phyloP scores from a whole-genome alignment of 768 basidiomycete species.

The Russula foetens region DNA sequence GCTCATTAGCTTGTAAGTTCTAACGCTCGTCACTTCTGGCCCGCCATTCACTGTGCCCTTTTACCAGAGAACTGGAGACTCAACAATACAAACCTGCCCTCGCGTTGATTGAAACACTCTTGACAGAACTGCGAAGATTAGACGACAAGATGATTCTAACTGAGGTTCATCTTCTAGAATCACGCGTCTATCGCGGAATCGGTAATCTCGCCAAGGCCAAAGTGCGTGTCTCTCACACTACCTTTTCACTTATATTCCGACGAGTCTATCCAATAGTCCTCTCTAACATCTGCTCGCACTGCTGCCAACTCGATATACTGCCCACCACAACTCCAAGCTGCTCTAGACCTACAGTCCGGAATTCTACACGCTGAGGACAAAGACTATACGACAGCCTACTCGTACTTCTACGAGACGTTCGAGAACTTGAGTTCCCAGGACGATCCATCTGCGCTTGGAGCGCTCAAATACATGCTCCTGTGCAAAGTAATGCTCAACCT shows the following conservation, averaged over 20 bases:
- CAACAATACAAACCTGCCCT: conserved; percentile 74
- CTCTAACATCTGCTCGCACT: conserved; percentile 83
- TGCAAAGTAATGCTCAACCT: conserved; percentile 98
- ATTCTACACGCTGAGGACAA: conserved; percentile 94
- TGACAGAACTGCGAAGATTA: conserved; percentile 84
- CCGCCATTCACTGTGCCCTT: neutral
- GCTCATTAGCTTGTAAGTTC: conserved; percentile 62
- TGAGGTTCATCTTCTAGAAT: conserved; percentile 92
- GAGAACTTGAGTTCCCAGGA: conserved; percentile 81
- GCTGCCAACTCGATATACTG: conserved; percentile 97
- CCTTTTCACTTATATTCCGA: neutral
- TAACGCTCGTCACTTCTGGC: conserved; percentile 1
- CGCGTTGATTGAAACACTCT: conserved; percentile 72
- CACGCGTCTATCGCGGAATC: conserved; percentile 81
- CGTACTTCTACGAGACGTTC: conserved; percentile 96
- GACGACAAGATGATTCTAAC: conserved; percentile 99
- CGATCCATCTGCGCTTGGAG: conserved; percentile 55
- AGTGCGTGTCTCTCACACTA: conserved; percentile 32
- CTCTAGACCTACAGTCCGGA: conserved; percentile 63
- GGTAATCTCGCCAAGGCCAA: conserved; percentile 89
- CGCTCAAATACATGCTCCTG: conserved; percentile 95
- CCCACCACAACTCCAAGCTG: conserved; percentile 55
- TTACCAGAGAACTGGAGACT: conserved; percentile 59
- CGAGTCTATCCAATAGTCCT: conserved; percentile 43
- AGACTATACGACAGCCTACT: conserved; percentile 94